Evolutionary conservation across 495 filamentous ascomycete genomes (phyloP).

Genomic region (Annulohypoxylon bovei): DNA sequence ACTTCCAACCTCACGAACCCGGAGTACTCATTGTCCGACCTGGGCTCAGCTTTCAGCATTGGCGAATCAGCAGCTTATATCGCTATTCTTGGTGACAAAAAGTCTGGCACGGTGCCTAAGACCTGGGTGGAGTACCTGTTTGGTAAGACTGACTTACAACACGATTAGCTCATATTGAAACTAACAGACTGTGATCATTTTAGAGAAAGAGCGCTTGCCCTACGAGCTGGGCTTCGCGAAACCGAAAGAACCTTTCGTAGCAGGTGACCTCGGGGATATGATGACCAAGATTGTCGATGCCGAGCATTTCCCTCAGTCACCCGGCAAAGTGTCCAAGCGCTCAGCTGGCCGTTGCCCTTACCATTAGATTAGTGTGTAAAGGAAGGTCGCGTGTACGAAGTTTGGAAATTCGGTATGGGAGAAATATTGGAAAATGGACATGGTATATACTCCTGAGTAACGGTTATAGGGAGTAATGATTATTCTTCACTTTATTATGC

Average conservation of each 20-base stretch:
- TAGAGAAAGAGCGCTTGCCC: constrained; percentile 60
- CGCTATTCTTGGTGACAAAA: constrained; percentile 55
- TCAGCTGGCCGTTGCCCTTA: constrained; percentile 13
- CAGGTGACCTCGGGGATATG: constrained; percentile 1
- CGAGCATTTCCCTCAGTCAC: constrained; percentile 25
- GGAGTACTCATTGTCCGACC: constrained; percentile 46
- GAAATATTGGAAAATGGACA: neutral
- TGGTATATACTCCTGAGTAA: neutral
- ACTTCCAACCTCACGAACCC: constrained; percentile 60
- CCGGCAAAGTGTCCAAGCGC: constrained; percentile 17
- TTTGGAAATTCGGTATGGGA: neutral
- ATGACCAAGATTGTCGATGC: neutral
- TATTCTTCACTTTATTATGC: neutral
- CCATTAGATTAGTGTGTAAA: too few species aligned
- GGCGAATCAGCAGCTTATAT: constrained; percentile 61
- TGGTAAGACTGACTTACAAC: constrained; percentile 44
- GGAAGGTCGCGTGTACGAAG: too few species aligned
- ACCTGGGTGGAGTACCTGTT: constrained; percentile 58
- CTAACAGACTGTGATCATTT: constrained; percentile 26
- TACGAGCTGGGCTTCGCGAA: constrained; percentile 54
- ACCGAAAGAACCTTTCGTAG: neutral
- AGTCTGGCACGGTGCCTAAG: constrained; percentile 49
- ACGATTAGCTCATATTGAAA: neutral
- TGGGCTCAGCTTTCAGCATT: constrained; percentile 52
- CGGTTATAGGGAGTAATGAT: neutral